Evolutionary conservation across 257 asterid genomes (phyloP), one percentile per base, ranked within the genome.

Genomic region (Solanum stenotomum): DNA sequence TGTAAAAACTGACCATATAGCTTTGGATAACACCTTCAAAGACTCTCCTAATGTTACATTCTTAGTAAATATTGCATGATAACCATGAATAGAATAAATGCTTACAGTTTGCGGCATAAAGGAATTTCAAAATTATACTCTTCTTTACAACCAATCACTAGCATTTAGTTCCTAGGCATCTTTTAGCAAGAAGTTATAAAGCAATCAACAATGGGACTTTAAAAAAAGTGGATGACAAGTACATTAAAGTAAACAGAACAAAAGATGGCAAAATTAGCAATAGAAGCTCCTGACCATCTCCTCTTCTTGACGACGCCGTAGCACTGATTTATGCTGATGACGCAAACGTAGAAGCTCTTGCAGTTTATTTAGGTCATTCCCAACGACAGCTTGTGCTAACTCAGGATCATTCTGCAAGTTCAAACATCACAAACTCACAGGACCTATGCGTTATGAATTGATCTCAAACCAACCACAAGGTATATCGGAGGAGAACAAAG

Each of bases 331-430:
- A 74, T 95, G 98, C 87, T 91, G 95, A 93, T 94, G 87, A 65
- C 98, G 98, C 38, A 65, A 65, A 9, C 99, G 98, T 88, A 97
- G 92, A 86, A 94, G 88, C 38, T 94, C 99, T 94, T 97, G 99
- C 92, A 97, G 91, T 92, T 67, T 93, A 89, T 95, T 92, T 89
- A 94, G 91, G 91, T 97, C 99, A 90, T 97, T 96, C 72, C 99
- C 99, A 85, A 97, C 98, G 92, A 96, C 84, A 90, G 90, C 94
- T 95, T 96, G 99, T 89, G 98, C 99, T 84, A 97, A 91, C 92
- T 97, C 98, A 83, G 99, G 99, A 92, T 97, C 98, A 83, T 90
- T 95, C 99, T 97, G 89, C 87, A 87, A 90, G 89, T 83, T 87
- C 81, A 90, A 89, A 94, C 37, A 88, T 84, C 87, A 90, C 86